Evolutionary conservation across 306 rosid genomes (phyloP).

Genomic region (Cicer cuneatum): DNA sequence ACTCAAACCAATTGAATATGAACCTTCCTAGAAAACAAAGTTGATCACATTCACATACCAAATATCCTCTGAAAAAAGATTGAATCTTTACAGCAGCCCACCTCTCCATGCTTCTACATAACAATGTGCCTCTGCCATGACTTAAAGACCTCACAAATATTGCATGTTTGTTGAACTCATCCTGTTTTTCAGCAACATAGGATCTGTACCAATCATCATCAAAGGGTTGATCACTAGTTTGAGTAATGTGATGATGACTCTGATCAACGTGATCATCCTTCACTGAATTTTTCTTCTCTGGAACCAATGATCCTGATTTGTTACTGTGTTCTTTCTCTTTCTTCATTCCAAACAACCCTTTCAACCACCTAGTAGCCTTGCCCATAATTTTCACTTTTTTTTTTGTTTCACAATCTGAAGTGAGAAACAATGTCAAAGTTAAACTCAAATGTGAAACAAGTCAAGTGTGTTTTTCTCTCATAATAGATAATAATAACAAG

Average conservation of each 20-base stretch:
- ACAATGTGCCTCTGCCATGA: slow-evolving; percentile 52
- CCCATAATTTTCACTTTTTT: slow-evolving; percentile 51
- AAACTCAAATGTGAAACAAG: slow-evolving; percentile 40
- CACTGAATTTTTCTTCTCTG: slow-evolving; percentile 59
- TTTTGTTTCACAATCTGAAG: slow-evolving; percentile 42
- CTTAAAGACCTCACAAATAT: slow-evolving; percentile 70
- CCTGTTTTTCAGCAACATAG: slow-evolving; percentile 57
- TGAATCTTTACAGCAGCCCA: slow-evolving; percentile 80
- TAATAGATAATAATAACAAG: slow-evolving; percentile 21
- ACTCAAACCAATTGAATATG: slow-evolving; percentile 6
- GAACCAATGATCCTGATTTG: slow-evolving; percentile 37
- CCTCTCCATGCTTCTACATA: slow-evolving; percentile 53
- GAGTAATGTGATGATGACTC: slow-evolving; percentile 15
- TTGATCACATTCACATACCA: slow-evolving; percentile 56
- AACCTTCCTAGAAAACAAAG: slow-evolving; percentile 11
- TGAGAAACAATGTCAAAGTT: slow-evolving; percentile 22
- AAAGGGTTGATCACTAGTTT: background rate
- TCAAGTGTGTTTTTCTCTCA: background rate
- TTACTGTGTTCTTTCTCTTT: slow-evolving; percentile 59
- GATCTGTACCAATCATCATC: slow-evolving; percentile 60
- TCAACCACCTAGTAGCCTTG: slow-evolving; percentile 79
- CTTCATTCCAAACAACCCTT: slow-evolving; percentile 86
- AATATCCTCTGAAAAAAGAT: slow-evolving; percentile 76
- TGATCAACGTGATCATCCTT: slow-evolving; percentile 40
- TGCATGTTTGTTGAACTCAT: slow-evolving; percentile 66